Base-by-base conservation (phyloP, 1,139 yeast species). In the Schwanniomyces etchellsii region DNA sequence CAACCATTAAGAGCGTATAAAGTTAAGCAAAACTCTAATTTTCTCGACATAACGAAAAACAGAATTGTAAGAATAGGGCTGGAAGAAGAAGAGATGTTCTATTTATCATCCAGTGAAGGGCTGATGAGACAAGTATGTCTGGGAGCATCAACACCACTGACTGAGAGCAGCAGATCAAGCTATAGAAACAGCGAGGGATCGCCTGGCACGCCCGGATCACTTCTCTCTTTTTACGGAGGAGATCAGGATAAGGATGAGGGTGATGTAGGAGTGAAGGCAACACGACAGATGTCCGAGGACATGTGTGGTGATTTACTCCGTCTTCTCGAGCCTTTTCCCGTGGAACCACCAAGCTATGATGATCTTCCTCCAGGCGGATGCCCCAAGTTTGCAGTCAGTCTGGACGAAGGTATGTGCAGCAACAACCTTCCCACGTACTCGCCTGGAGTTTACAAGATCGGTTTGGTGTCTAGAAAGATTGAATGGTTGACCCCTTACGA, bases 401-500 rank as follows among this genome's bases (percentile, higher is more conserved):
- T 20, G 26, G 39, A 13, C 5, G 25, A 28, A 9, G 22, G 29
- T 4, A 40, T 44, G 16, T 45, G 44, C 2, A 39, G 41, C 4
- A 68, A 69, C 28, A 14, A 16, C 3, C 61, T 77, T 6, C 88
- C 89, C 0, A 32, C 20, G 9, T 78, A 81, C 44, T 26, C 65
- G 0, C 82, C 89, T 0, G 65, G 85, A 0, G 72, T 76, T 1
- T 71, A 77, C 42, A 70, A 74, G 35, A 44, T 77, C 2, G 72
- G 80, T 0, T 45, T 70, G 2, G 69, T 76, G 1, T 49, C 70
- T 2, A 60, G 81, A 38, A 81, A 81, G 43, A 43, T 69, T 20
- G 91, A 81, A 48, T 80, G 82, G 81, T 38, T 71, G 1, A 69
- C 78, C 4, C 89, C 89, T 0, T 77, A 72, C 45, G 84, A 79